These are phyloP conservation scores for Trichoderma erinaceum DNA, from an alignment of 495 filamentous ascomycete species.

Conservation along the genomic window DNA sequence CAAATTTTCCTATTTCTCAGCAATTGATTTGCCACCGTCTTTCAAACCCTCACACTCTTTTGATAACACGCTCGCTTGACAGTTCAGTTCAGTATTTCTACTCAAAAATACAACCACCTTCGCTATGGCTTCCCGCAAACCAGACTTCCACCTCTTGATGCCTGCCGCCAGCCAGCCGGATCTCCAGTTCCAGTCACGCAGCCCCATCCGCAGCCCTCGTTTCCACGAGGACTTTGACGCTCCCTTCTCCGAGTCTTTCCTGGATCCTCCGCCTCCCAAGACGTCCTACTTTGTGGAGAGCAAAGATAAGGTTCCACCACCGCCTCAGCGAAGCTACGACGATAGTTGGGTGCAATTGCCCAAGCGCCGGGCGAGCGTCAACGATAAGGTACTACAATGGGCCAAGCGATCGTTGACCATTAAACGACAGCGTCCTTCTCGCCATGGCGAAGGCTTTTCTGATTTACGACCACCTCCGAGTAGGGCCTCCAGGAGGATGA, in stretches of 20 bases:
- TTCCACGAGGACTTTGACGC: conserved; percentile 11
- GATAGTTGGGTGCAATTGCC: neutral
- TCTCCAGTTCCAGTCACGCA: conserved; percentile 1
- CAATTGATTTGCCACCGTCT: neutral
- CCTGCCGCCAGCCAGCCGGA: neutral
- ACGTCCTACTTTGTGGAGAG: neutral
- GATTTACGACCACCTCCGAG: neutral
- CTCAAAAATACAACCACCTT: neutral
- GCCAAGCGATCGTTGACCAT: conserved; percentile 5
- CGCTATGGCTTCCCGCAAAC: conserved; percentile 6
- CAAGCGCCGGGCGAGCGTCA: conserved; percentile 1
- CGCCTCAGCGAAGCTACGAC: conserved; percentile 6
- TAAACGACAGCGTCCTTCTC: neutral
- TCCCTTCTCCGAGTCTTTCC: conserved; percentile 2
- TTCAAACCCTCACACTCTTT: conserved; percentile 3
- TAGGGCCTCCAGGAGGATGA: neutral
- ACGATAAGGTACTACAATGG: conserved; percentile 3
- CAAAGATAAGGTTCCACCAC: neutral
- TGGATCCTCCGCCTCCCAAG: neutral
- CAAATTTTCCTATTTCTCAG: neutral
- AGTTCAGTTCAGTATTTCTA: neutral
- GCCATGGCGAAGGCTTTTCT: neutral
- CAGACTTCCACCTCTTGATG: conserved; percentile 11
- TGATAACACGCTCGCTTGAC: neutral
- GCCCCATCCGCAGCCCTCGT: neutral